phyloP scores from a whole-genome alignment of 2,329 filamentous ascomycete genomes.

The Hypocreales sp. region DNA sequence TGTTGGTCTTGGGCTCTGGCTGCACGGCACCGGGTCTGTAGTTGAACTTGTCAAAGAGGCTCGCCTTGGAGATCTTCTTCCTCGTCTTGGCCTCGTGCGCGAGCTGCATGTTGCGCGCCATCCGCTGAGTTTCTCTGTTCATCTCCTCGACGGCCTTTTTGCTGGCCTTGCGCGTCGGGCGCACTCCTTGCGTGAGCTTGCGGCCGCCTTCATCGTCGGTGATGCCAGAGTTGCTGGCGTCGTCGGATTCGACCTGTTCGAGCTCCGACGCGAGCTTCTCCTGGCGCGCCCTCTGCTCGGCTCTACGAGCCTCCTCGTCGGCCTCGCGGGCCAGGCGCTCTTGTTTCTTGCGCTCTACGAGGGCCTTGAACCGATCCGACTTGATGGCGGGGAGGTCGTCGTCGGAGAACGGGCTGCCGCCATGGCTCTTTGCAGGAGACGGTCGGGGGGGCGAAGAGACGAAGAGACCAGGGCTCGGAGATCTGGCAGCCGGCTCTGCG shows the following conservation, averaged over 20 bases:
- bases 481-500: conserved; percentile 9
- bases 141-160: conserved; percentile 94
- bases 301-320: conserved; percentile 32
- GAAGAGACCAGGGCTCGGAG: conserved; percentile 33
- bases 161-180: conserved; percentile 70
- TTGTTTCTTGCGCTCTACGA: conserved; percentile 58
- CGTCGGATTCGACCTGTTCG: conserved; percentile 18
- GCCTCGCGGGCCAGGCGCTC: conserved; percentile 55
- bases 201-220: conserved; percentile 48
- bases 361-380: conserved; percentile 50
- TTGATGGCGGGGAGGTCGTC: conserved; percentile 29
- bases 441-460: conserved; percentile 32
- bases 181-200: conserved; percentile 51
- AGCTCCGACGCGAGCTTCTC: conserved; percentile 18
- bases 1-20: conserved; percentile 22
- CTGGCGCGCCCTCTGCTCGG: conserved; percentile 23
- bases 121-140: conserved; percentile 82
- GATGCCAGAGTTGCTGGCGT: conserved; percentile 32
- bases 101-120: conserved; percentile 81
- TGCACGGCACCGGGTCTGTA: conserved; percentile 32
- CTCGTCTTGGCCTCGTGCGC: conserved; percentile 79
- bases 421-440: conserved; percentile 13
- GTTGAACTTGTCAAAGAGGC: conserved; percentile 74
- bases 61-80: conserved; percentile 76
- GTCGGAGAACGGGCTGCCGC: conserved; percentile 25